A percentile compares a stretch with the other conserved stretches of the same genome.
These are phyloP conservation scores for Chloromonas sp. DNA, from an alignment of 163 green algal species.

Conservation along the genomic window DNA sequence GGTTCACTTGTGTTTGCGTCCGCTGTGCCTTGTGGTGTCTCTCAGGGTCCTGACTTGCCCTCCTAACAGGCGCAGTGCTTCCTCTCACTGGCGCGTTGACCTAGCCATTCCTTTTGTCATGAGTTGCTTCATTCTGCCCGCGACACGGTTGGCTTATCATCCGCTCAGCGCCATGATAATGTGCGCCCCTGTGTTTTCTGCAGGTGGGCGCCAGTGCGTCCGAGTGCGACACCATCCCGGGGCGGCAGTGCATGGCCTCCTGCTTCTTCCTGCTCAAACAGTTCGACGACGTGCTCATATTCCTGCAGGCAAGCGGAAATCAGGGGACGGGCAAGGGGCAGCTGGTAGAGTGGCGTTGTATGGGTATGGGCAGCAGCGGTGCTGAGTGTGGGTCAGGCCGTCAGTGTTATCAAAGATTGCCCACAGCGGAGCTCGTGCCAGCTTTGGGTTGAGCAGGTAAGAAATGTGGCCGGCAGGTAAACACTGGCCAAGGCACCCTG, in stretches of 20 bases:
- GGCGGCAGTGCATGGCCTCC: slow-evolving; percentile 76
- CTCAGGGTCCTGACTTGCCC: background rate
- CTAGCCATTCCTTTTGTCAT: no score
- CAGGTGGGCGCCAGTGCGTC: slow-evolving; percentile 51
- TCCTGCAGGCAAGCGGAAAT: slow-evolving; percentile 40
- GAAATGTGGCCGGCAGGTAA: no score
- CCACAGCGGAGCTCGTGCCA: no score
- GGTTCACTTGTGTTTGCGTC: background rate
- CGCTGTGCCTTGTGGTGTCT: background rate
- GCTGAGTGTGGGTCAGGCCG: no score
- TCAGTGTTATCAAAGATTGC: no score
- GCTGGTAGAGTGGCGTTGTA: no score
- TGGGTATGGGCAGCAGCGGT: no score
- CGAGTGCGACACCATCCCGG: slow-evolving; percentile 82
- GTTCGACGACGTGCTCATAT: slow-evolving; percentile 80
- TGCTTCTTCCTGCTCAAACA: slow-evolving; percentile 77
- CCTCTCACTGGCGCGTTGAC: background rate
- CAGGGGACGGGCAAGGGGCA: no score
- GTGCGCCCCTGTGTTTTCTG: background rate
- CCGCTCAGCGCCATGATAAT: background rate
- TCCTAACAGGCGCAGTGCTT: background rate
- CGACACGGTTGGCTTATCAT: no score
- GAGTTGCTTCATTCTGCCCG: no score
- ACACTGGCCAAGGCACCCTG: no score
- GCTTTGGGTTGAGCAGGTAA: no score